A percentile compares a stretch with the other conserved stretches of the same genome.
phyloP scores from a whole-genome alignment of 345 rosid species.

The Murraya koenigii region DNA sequence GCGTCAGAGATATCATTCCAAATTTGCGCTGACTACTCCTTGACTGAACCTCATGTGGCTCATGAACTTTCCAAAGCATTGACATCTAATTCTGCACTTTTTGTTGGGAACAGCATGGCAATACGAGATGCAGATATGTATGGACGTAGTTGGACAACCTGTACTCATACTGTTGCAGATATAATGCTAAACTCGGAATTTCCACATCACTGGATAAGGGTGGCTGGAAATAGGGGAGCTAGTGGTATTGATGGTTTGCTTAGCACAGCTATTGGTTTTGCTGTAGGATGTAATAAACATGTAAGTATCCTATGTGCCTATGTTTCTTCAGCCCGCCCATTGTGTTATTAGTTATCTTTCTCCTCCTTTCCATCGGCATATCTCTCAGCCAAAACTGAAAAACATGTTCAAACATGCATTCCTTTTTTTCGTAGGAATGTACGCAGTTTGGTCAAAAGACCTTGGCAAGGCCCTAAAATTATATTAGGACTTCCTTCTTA shows the following conservation, averaged over 20 bases:
- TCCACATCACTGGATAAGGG: constrained; percentile 57
- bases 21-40: constrained; percentile 49
- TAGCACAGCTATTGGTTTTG: constrained; percentile 89
- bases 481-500: not conserved
- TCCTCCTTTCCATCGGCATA: not conserved
- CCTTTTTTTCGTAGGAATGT: not conserved
- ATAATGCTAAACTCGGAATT: constrained; percentile 41
- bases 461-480: not conserved
- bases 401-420: not conserved
- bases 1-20: constrained; percentile 66
- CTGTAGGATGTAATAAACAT: constrained; percentile 77
- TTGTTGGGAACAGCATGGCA: constrained; percentile 94
- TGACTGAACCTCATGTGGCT: constrained; percentile 84
- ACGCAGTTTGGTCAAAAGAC: not conserved
- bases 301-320: constrained; percentile 36
- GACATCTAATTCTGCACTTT: constrained; percentile 64
- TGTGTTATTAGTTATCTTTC: not conserved
- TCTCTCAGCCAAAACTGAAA: not conserved
- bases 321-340: not conserved
- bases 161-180: constrained; percentile 28
- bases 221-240: constrained; percentile 96
- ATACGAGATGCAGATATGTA: constrained; percentile 94
- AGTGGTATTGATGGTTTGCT: constrained; percentile 99
- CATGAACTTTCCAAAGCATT: constrained; percentile 58
- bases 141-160: constrained; percentile 47